Base-by-base conservation (phyloP, 2,329 filamentous ascomycete species). In the Fusarium xyrophilum region DNA sequence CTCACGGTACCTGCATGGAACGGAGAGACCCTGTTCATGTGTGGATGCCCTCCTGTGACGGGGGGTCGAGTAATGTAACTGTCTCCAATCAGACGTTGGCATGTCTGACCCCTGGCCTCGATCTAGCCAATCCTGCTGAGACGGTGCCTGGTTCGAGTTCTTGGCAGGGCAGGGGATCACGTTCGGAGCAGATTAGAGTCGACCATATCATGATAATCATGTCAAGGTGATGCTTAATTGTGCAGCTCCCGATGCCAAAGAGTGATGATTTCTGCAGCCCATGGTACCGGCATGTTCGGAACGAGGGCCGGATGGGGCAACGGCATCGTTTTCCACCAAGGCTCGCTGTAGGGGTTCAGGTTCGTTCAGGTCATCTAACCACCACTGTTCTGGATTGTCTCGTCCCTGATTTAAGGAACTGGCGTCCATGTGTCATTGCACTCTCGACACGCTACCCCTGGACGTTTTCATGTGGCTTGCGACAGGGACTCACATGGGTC, bases 61-160 rank as follows among this genome's bases (percentile, higher is more conserved):
- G 55, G 54, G 61, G 55, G 33, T 47, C 47, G 42, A 73, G 71
- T 67, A 73, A 72, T 71, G 64, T 65, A 47, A 68, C 72, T 32
- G 51, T 65, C 51, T 52, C 75, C 74, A 76, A 76, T 76, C 65
- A 74, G 57, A 57, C 28, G 52, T 43, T 40, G 53, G 51, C 27
- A 52, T 71, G 56, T 68, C 70, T 71, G 33, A 36, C 70, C 69
- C 70, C 68, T 70, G 52, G 65, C 27, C 28, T 38, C 14, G 28
- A 44, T 48, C 43, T 61, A 61, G 54, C 73, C 73, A 74, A 75
- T 75, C 71, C 50, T 38, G 51, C 58, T 17, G 39, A 54, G 57
- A 56, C 43, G n/a, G 59, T 57, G 62, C 57, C 61, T 71, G 56
- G 67, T 32, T 68, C 40, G 50, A 52, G 60, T 52, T 50, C 43